Percentiles rank a stretch among this genome's conserved stretches.
Evolutionary conservation across 441 rosid genomes (phyloP).

Genomic region (Francoa sonchifolia): DNA sequence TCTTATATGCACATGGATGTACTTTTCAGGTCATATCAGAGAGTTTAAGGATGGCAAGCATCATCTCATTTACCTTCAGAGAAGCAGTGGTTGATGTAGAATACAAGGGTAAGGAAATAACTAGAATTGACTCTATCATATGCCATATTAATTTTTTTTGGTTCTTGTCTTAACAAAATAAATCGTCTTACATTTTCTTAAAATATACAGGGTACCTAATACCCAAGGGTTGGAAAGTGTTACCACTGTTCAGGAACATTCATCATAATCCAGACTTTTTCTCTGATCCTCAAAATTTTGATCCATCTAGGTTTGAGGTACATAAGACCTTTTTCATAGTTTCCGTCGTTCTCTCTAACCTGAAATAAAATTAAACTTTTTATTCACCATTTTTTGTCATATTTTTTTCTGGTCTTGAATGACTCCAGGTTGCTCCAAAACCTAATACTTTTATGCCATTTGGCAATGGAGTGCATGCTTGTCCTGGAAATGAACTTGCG

Average conservation of each 20-base stretch:
- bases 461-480: conserved; percentile 78
- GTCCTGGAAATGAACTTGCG: conserved; percentile 92
- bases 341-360: too few relatives aligned
- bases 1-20: too few relatives aligned
- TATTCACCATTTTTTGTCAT: too few relatives aligned
- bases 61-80: conserved; percentile 85
- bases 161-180: conserved; percentile 8
- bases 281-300: conserved; percentile 53
- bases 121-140: background rate
- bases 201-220: conserved; percentile 52
- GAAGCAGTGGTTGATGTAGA: conserved; percentile 91
- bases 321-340: too few relatives aligned
- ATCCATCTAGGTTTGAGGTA: conserved; percentile 90
- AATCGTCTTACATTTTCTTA: background rate
- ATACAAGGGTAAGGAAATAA: conserved; percentile 48
- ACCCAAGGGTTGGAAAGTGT: conserved; percentile 97
- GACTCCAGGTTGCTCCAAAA: conserved; percentile 52
- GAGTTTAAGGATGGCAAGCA: conserved; percentile 86
- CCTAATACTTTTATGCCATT: conserved; percentile 84
- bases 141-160: background rate
- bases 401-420: conserved; percentile 5
- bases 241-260: conserved; percentile 90
- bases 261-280: conserved; percentile 72
- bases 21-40: conserved; percentile 62
- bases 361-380: too few relatives aligned